Evolutionary conservation across 2,329 filamentous ascomycete genomes (phyloP), one percentile per base, ranked within the genome.

Genomic region (Penicillium brasilianum): DNA sequence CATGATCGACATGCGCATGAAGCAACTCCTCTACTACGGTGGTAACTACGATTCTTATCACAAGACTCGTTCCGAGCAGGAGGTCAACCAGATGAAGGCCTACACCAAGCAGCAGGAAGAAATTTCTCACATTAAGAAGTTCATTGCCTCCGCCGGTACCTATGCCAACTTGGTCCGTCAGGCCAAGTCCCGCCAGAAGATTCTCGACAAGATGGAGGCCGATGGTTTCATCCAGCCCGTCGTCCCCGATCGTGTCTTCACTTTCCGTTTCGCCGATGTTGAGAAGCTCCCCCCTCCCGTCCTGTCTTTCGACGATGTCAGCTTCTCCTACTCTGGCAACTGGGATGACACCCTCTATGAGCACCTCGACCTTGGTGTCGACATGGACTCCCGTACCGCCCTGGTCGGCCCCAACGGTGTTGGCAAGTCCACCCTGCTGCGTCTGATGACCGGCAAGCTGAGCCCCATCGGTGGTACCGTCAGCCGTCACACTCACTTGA

Each of bases 151-250:
- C 64, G 95, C 95, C 60, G 95, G 96, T 93, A 99, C 95, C 63
- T 99, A 99, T 76, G 95, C 96, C 87, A 99, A 99, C 85, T 86
- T 99, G 84, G 95, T 99, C 77, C 88, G 92, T 79, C 95, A 99
- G 83, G 96, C 96, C 81, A 99, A 99, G 86, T 98, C 95, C 46
- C 89, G 95, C 68, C 95, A 99, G 82, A 99, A 99, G 92, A 98
- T 98, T 80, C 86, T 98, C 69, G 95, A 99, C 87, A 99, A 99
- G 89, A 99, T 99, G 95, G 94, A 98, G 86, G 95, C 96, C 71
- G 95, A 99, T 74, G 95, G 95, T 70, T 95, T 98, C 81, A 98
- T 99, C 77, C 90, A 99, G 81, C 91, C 92, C 59, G 93, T 99
- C 65, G 81, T 85, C 58, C 81, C 87, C 66, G 95, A 99, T 81